Base-by-base conservation (phyloP, 306 rosid genomes). In the Biancaea sappan region DNA sequence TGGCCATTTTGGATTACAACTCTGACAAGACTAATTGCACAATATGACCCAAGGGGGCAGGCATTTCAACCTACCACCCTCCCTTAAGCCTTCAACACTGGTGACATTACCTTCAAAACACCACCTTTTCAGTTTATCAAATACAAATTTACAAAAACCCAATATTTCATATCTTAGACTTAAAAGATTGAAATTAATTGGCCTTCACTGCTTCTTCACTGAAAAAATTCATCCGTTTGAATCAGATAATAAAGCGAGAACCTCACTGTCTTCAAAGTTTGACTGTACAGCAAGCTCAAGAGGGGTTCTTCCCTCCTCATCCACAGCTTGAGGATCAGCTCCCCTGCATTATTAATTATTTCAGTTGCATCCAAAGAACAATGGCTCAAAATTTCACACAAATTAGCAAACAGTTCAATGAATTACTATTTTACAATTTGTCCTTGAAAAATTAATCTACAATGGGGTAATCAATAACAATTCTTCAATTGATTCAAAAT, bases 301-400 rank as follows among this genome's bases (percentile, higher is more conserved):
- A 2, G 96, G 89, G 25, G 88, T 95, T 92, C 93, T 95, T 63
- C 99, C 98, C 52, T 87, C 89, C 54, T 89, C 92, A 58, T 90
- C 88, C 43, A 86, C 86, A 34, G 91, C 93, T 69, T 87, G 88
- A 76, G 96, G 95, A 87, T 95, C 89, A 4, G 96, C 98, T 47
- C 99, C 98, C 91, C 99, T 95, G 93, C 80, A 79, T 62, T 76
- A 66, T 65, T 44, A 65, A 59, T 46, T 61, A 57, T 66, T 66
- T 84, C 66, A 79, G 77, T 58, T 12, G 11, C 48, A 64, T 48
- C 67, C 75, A 46, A 47, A 22, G 29, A 56, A 63, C 25, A 48
- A 40, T 16, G 21, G 59, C 47, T 28, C 35, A 12, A 75, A 35
- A 62, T 6, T 15, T 50, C 24, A 50, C 56, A 50, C 24, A 18